phyloP scores from a whole-genome alignment of 2,329 filamentous ascomycete genomes.

The Whalleya microplaca region DNA sequence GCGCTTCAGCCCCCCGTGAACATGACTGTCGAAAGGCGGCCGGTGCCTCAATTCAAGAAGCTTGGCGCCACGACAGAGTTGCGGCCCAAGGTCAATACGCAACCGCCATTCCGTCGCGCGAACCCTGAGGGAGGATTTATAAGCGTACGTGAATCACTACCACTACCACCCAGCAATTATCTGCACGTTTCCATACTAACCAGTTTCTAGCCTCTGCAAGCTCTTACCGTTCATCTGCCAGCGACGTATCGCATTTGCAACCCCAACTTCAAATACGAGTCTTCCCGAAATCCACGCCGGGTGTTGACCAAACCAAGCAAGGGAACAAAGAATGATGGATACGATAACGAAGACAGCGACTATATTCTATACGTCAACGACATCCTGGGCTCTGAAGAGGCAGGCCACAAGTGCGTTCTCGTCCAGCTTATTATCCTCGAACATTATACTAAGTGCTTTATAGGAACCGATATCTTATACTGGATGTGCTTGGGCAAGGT shows the following conservation, averaged over 20 bases:
- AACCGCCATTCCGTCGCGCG: conserved; percentile 89
- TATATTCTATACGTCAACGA: conserved; percentile 99
- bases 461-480: conserved; percentile 92
- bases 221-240: conserved; percentile 88
- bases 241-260: conserved; percentile 99
- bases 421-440: background rate
- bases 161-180: conserved; percentile 5
- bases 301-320: conserved; percentile 99
- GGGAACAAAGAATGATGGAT: conserved; percentile 97
- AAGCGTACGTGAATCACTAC: conserved; percentile 68
- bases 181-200: conserved; percentile 30
- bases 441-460: conserved; percentile 15
- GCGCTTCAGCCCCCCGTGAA: conserved; percentile 50
- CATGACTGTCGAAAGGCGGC: conserved; percentile 56
- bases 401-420: conserved; percentile 82
- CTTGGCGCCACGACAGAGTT: conserved; percentile 74
- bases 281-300: conserved; percentile 90
- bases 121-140: conserved; percentile 98
- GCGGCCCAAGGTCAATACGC: conserved; percentile 79
- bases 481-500: conserved; percentile 95
- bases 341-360: conserved; percentile 98
- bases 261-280: conserved; percentile 97
- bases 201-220: conserved; percentile 78
- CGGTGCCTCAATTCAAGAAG: conserved; percentile 87
- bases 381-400: conserved; percentile 95